Conservation (phyloP, 495 filamentous ascomycete genomes). For the Zalerion maritima region DNA sequence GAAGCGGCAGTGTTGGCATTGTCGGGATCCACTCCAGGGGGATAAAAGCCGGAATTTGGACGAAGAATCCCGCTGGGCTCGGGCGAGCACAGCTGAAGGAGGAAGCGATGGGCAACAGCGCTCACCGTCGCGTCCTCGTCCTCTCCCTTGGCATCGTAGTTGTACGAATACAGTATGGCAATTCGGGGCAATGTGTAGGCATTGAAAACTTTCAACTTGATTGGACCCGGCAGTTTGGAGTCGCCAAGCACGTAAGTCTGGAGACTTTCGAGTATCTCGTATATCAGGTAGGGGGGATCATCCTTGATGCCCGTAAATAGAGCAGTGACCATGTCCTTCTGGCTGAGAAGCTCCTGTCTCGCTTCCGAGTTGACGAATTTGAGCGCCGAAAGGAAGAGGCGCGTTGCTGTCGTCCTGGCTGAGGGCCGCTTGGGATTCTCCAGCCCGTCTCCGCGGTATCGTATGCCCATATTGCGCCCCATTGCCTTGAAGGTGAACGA, state of each 20-base stretch:
- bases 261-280: conserved; percentile 51
- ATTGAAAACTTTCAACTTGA: conserved; percentile 59
- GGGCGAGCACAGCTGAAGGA: conserved; percentile 58
- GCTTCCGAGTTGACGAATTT: conserved; percentile 52
- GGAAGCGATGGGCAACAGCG: conserved; percentile 50
- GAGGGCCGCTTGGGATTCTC: conserved; percentile 48
- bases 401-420: conserved; percentile 59
- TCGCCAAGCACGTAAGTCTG: conserved; percentile 56
- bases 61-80: conserved; percentile 54
- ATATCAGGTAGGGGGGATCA: conserved; percentile 54
- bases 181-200: conserved; percentile 54
- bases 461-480: conserved; percentile 41
- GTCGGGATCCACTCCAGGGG: conserved; percentile 47
- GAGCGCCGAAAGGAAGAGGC: conserved; percentile 59
- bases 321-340: conserved; percentile 52
- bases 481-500: conserved; percentile 62
- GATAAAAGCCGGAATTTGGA: conserved; percentile 56
- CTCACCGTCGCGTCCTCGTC: conserved; percentile 28
- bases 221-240: conserved; percentile 46
- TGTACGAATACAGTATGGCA: conserved; percentile 55
- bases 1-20: conserved; percentile 21
- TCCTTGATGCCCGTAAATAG: conserved; percentile 55
- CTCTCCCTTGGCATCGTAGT: conserved; percentile 15
- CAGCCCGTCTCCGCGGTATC: conserved; percentile 33
- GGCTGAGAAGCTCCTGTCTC: conserved; percentile 61